Evolutionary conservation across 2,329 filamentous ascomycete genomes (phyloP), one percentile per base, ranked within the genome.

Genomic region (Annulohypoxylon truncatum): DNA sequence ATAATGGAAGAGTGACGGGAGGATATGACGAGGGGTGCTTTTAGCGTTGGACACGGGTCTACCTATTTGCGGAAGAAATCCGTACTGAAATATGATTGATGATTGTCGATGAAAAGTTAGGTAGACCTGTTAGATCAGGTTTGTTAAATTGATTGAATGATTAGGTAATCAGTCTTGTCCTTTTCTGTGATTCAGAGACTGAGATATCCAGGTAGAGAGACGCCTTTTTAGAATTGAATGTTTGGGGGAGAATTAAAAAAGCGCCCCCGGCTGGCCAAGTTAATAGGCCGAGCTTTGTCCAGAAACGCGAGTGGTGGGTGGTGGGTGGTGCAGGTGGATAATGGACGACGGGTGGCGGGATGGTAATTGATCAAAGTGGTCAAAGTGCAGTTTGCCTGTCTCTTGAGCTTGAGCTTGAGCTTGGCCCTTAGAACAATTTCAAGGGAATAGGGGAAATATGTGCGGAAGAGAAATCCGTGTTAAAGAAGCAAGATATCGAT

Each of bases 251-350:
- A 46, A 46, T 22, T 40, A 53, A 44, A 53, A 44, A 33, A 52
- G 35, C 48, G 46, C 28, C 12, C n/a, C 29, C 31, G 55, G 55
- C 44, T 66, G 22, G 44, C 29, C 42, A 38, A 40, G 33, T 44
- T 52, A 52, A 60, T 64, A 31, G 57, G 53, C 65, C 65, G 61
- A 67, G 61, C 65, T 67, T 67, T 61, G 65, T 64, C 64, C 61
- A 67, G 52, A 48, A 28, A 52, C 18, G 38, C 38, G 46, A n/a
- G n/a, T n/a, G n/a, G n/a, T n/a, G n/a, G n/a, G n/a, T n/a, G n/a
- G n/a, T n/a, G n/a, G n/a, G n/a, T n/a, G n/a, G n/a, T n/a, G n/a
- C n/a, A 40, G 42, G 59, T 58, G 60, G 53, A 24, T 46, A 7
- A n/a, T 44, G 9, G 42, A 26, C 26, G 42, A 22, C 20, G 42